Evolutionary conservation across 2,329 filamentous ascomycete genomes (phyloP).

Genomic region (Colletotrichum sp.): DNA sequence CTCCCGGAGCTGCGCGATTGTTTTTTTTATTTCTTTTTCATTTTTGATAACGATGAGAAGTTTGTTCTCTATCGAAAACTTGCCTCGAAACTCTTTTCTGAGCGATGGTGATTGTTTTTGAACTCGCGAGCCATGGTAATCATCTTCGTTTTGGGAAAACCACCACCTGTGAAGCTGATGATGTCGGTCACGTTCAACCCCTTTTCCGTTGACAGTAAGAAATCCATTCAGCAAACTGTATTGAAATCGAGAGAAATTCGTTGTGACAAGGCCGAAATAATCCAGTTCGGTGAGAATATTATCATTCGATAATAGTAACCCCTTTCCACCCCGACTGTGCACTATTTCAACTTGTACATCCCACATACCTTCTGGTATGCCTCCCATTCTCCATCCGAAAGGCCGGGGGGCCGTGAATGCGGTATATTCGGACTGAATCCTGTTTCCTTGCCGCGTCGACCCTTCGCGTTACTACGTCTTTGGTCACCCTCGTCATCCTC

Average conservation of each 20-base stretch:
- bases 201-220: background rate
- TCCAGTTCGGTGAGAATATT: background rate
- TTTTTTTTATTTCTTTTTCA: background rate
- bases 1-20: background rate
- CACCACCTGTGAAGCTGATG: background rate
- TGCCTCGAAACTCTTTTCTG: background rate
- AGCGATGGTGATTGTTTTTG: background rate
- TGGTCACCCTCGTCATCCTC: background rate
- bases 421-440: rapidly evolving
- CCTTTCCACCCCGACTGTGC: rapidly evolving
- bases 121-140: rapidly evolving
- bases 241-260: too few relatives aligned
- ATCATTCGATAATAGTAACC: rapidly evolving
- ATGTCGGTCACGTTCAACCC: background rate
- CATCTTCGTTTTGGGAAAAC: rapidly evolving
- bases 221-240: background rate
- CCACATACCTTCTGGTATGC: background rate
- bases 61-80: background rate
- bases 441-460: rapidly evolving
- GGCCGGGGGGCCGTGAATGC: background rate
- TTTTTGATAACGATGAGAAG: background rate
- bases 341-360: background rate
- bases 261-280: background rate
- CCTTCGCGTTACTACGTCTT: background rate
- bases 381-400: background rate